A percentile compares a stretch with the other conserved stretches of the same genome.
Conservation (phyloP, 2,329 filamentous ascomycete genomes). For the Sporothrix protearum region DNA sequence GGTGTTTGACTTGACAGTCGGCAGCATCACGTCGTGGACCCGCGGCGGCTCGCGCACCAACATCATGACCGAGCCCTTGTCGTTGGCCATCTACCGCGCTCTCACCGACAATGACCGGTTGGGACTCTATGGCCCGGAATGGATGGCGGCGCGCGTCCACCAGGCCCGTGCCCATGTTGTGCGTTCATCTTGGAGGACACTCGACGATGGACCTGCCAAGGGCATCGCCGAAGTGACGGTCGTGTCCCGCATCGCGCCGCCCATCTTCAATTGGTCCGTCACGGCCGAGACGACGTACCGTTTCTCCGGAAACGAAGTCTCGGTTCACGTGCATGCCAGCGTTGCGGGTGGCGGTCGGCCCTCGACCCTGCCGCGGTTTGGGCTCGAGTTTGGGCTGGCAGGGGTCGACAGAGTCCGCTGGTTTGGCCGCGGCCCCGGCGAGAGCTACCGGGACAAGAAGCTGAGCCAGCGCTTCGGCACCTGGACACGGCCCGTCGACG, state of each 20-base stretch:
- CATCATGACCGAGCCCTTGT: conserved; percentile 44
- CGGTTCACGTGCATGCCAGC: conserved; percentile 48
- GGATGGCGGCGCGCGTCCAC: conserved; percentile 39
- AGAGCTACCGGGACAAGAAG: conserved; percentile 66
- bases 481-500: conserved; percentile 46
- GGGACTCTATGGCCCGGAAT: neutral
- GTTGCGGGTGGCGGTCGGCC: conserved; percentile 50
- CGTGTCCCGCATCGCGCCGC: conserved; percentile 54
- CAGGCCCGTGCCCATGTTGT: conserved; percentile 42
- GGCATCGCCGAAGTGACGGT: conserved; percentile 44
- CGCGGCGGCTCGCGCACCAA: conserved; percentile 37
- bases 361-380: conserved; percentile 59
- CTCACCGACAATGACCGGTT: conserved; percentile 42
- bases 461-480: conserved; percentile 55
- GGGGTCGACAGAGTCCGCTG: conserved; percentile 48
- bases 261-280: conserved; percentile 59
- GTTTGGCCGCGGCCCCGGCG: conserved; percentile 65
- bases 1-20: conserved; percentile 15
- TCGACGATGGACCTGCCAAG: conserved; percentile 23
- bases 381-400: conserved; percentile 49
- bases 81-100: conserved; percentile 60
- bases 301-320: conserved; percentile 48
- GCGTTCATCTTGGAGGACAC: conserved; percentile 35
- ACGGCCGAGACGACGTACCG: conserved; percentile 52
- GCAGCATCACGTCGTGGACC: conserved; percentile 3